Conservation (phyloP, 2,329 filamentous ascomycete species). For the Monosporascus sp. region DNA sequence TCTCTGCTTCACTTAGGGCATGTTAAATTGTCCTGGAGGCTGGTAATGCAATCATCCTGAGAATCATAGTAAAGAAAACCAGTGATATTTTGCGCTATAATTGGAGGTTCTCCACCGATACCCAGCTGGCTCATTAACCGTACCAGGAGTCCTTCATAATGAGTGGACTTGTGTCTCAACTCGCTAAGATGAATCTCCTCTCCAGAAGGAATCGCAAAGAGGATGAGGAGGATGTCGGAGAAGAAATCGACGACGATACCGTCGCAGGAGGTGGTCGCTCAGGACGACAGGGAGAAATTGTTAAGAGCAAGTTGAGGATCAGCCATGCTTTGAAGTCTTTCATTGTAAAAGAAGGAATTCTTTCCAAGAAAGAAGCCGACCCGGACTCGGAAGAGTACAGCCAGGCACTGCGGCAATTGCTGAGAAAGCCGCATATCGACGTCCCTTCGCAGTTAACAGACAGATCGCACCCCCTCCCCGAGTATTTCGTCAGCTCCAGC, state of each 20-base stretch:
- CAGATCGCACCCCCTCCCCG: slow-evolving; percentile 54
- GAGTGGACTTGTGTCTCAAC: slow-evolving; percentile 18
- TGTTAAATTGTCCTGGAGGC: no score
- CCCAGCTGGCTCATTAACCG: no score
- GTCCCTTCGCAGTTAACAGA: slow-evolving; percentile 52
- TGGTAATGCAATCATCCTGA: no score
- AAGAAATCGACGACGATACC: slow-evolving; percentile 42
- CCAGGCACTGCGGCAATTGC: slow-evolving; percentile 41
- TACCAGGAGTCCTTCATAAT: slow-evolving; percentile 9
- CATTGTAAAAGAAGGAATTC: slow-evolving; percentile 45
- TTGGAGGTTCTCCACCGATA: no score
- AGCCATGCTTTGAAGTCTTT: slow-evolving; percentile 53
- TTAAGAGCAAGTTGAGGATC: slow-evolving; percentile 50
- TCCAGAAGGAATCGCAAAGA: slow-evolving; percentile 17
- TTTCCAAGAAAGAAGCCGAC: slow-evolving; percentile 43
- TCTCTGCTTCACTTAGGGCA: no score
- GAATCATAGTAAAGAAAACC: no score
- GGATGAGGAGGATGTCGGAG: slow-evolving; percentile 48
- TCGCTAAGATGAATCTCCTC: slow-evolving; percentile 36
- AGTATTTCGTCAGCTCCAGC: slow-evolving; percentile 68
- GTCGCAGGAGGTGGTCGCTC: slow-evolving; percentile 57
- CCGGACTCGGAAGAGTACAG: slow-evolving; percentile 39
- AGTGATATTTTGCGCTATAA: no score
- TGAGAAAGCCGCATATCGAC: slow-evolving; percentile 51
- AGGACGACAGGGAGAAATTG: slow-evolving; percentile 38